Evolutionary conservation across 2,329 filamentous ascomycete species (phyloP), one percentile per base, ranked within the genome.

Genomic region (Ramichloridium luteum): DNA sequence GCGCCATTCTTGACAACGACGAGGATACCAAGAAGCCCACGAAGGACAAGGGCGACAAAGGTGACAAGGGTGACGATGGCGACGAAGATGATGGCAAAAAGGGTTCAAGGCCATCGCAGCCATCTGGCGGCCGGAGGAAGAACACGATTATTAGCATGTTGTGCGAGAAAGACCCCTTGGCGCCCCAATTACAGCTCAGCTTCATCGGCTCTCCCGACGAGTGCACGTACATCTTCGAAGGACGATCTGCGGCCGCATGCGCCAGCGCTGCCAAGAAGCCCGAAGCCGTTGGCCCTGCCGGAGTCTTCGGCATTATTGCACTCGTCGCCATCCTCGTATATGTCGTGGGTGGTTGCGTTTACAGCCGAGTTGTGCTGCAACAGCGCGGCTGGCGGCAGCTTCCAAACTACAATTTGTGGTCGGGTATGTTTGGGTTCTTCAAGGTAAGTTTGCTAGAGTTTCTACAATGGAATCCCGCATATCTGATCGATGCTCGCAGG

Each of bases 221-320:
- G 38, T 98, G 90, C 66, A 75, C 83, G 16, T 98, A 96, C 60
- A 81, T 93, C 59, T 98, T 98, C 62, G 86, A 96, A 56, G 78
- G 86, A 30, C 80, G 88, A 43, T 90, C 83, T 14, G 69, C 73
- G 27, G 80, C 84, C 44, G 88, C 86, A 8, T 98, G 90, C 67
- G 82, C 60, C 59, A 86, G 64, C 63, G 65, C 74, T 15, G 61
- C 62, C 6, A 66, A 65, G 38, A 64, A 66, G 28, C 43, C 34
- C 6, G 67, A 73, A 36, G 65, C 65, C 8, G 78, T 65, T 58
- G 81, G 51, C 61, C 90, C 57, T 50, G 80, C 54, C 60, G 84
- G 64, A 57, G 70, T 98, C 9, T 98, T 98, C 53, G 80, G 81
- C 38, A 79, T 96, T 42, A 96, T 98, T 39, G 62, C 61, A n/a